A percentile compares a stretch with the other conserved stretches of the same genome.
Conservation (phyloP, 306 rosid species). For the Ormosia semicastrata region DNA sequence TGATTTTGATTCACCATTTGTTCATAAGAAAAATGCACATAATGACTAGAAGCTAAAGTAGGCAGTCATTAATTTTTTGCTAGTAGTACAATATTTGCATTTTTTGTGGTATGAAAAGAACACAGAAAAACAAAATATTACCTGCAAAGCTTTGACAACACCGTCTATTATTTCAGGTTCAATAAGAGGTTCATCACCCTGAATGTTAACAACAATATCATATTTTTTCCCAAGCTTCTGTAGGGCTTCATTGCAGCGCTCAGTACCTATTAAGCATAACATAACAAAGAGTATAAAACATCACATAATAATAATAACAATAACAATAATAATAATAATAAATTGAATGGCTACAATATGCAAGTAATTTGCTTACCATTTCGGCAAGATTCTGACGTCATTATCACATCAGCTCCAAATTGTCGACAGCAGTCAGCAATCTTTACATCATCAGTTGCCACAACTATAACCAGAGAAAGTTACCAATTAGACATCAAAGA, state of each 20-base stretch:
- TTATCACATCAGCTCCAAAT: constrained; percentile 91
- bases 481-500: constrained; percentile 24
- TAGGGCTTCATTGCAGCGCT: constrained; percentile 92
- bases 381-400: constrained; percentile 88
- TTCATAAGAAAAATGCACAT: neutral
- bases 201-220: constrained; percentile 94
- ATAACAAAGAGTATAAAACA: constrained; percentile 12
- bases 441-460: constrained; percentile 89
- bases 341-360: neutral
- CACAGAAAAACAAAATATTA: neutral
- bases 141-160: constrained; percentile 90
- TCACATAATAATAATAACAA: neutral
- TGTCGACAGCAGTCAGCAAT: constrained; percentile 86
- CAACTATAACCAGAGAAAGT: constrained; percentile 54
- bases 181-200: constrained; percentile 95
- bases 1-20: constrained; percentile 19
- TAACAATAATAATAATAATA: neutral
- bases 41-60: neutral
- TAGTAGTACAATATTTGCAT: neutral
- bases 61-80: neutral
- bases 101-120: constrained; percentile 5
- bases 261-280: constrained; percentile 61
- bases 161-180: constrained; percentile 96
- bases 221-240: constrained; percentile 78
- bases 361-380: constrained; percentile 56